Evolutionary conservation across 371 early-diverging fungal genomes (phyloP), one percentile per base, ranked within the genome.

Genomic region (Chytridiales sp.): DNA sequence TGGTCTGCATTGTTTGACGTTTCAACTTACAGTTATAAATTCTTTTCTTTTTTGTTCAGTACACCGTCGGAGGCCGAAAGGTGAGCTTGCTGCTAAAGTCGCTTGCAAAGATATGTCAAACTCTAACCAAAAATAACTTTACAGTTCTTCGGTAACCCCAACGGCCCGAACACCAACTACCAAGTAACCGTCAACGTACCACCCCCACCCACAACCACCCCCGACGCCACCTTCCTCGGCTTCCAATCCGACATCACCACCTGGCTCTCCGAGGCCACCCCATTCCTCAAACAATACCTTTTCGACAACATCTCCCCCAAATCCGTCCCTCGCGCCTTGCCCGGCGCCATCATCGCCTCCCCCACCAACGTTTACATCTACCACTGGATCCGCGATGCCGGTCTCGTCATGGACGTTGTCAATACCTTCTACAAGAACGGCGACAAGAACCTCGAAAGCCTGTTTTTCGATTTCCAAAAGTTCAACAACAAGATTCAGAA

Each of bases 331-430:
- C 84, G 85, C 4, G 62, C 70, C 0, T 69, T 83, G 8, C 69
- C 77, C 17, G 85, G 85, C 0, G 78, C 82, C 17, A 75, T 80
- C 0, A 71, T 69, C 24, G 64, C 59, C n/a, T 36, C 38, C n/a
- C 8, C 32, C 11, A 6, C 6, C 1, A 55, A 79, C 4, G 79
- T 89, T 66, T 92, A 92, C 76, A 90, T 77, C 46, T 92, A 85
- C 61, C 69, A 79, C 19, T 92, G 92, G 92, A 78, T 82, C 13
- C 77, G 92, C 21, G 92, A 92, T 47, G 72, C 86, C 3, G 85
- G 85, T 1, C 68, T 91, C 9, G 79, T 79, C 4, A 82, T 81
- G 29, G 39, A 84, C 0, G 49, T 70, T 17, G 61, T 61, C 24
- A 51, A 52, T 44, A 26, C 27, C 21, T 22, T 51, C 3, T 61